phyloP scores from a whole-genome alignment of 1,139 yeast genomes.

The Protomyces lactucae-debilis region DNA sequence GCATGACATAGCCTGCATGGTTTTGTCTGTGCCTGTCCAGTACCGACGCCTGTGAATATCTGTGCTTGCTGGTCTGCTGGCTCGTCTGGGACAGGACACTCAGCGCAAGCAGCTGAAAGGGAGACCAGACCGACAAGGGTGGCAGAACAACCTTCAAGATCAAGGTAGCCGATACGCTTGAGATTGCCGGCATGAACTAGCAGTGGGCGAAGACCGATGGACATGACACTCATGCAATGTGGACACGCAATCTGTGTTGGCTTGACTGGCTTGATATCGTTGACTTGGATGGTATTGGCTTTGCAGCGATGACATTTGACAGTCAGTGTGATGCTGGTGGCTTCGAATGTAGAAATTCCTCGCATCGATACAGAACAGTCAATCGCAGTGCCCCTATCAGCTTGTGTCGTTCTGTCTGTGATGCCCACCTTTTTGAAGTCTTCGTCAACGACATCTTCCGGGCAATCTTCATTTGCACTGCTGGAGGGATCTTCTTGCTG shows the following conservation, averaged over 20 bases:
- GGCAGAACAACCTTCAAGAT: constrained; percentile 41
- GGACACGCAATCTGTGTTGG: constrained; percentile 38
- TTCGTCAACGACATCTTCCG: not conserved
- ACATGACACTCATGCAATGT: constrained; percentile 40
- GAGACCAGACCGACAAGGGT: constrained; percentile 40
- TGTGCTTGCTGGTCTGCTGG: not conserved
- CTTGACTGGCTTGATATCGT: not conserved
- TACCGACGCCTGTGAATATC: constrained; percentile 38
- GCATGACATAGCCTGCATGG: constrained; percentile 42
- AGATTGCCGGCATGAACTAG: constrained; percentile 36
- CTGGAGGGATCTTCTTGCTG: constrained; percentile 8
- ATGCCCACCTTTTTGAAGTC: not conserved
- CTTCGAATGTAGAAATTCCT: constrained; percentile 41
- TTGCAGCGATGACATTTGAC: constrained; percentile 43
- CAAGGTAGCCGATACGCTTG: constrained; percentile 41
- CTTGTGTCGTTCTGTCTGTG: not conserved
- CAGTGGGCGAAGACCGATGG: constrained; percentile 42
- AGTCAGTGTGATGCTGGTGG: constrained; percentile 39
- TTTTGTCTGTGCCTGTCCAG: constrained; percentile 38
- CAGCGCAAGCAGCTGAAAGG: constrained; percentile 42
- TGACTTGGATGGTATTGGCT: constrained; percentile 33
- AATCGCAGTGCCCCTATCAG: constrained; percentile 19
- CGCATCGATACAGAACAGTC: constrained; percentile 36
- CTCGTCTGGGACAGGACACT: constrained; percentile 34
- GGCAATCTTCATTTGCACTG: not conserved